phyloP scores from a whole-genome alignment of 2,329 filamentous ascomycete genomes.

The Pseudogymnoascus sp. region DNA sequence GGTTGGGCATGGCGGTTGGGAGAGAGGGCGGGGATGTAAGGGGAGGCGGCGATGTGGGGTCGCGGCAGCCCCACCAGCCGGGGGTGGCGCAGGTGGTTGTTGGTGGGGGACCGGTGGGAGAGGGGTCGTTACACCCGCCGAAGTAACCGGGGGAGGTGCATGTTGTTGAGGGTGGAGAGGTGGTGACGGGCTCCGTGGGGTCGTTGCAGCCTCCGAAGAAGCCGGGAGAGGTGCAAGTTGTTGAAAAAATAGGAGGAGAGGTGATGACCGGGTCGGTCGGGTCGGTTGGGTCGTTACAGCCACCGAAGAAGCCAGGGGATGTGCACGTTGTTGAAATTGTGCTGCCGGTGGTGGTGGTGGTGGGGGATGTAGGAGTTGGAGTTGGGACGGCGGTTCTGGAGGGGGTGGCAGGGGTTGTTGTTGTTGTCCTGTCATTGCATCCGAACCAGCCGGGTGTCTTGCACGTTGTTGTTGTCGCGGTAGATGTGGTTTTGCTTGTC shows the following conservation, averaged over 20 bases:
- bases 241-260: too few species aligned
- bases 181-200: constrained; percentile 32
- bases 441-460: constrained; percentile 40
- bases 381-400: constrained; percentile 23
- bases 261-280: constrained; percentile 31
- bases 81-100: constrained; percentile 41
- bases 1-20: constrained; percentile 14
- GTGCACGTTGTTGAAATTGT: constrained; percentile 30
- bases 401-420: constrained; percentile 30
- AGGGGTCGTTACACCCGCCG: constrained; percentile 41
- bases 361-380: constrained; percentile 21
- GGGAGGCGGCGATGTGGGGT: constrained; percentile 30
- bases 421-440: constrained; percentile 41
- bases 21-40: constrained; percentile 30
- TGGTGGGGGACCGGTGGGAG: constrained; percentile 24
- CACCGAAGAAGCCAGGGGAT: constrained; percentile 38
- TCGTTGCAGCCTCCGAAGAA: constrained; percentile 43
- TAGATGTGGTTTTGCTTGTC: constrained; percentile 21
- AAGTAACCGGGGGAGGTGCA: constrained; percentile 39
- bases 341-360: constrained; percentile 13
- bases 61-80: constrained; percentile 50
- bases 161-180: constrained; percentile 34
- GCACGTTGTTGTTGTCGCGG: constrained; percentile 33
- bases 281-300: constrained; percentile 40
- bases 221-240: constrained; percentile 27